phyloP scores from a whole-genome alignment of 2,329 filamentous ascomycete species.

The Lachnellula hyalina region DNA sequence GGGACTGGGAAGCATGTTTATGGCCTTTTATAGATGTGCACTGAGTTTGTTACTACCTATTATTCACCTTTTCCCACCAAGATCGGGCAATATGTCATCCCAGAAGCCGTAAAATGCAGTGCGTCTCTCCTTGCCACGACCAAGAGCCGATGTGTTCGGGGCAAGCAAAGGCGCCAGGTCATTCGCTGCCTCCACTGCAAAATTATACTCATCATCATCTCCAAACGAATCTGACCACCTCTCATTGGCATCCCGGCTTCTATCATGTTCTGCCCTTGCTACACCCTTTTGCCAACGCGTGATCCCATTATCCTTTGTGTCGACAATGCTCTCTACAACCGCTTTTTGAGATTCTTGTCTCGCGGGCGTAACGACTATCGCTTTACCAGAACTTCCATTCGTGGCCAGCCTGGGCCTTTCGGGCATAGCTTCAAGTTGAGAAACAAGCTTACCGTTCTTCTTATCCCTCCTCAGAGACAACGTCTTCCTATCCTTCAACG shows the following conservation, averaged over 20 bases:
- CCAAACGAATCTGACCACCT: conserved; percentile 8
- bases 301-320: background rate
- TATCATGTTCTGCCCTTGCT: conserved; percentile 1
- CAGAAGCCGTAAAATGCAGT: conserved; percentile 6
- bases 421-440: background rate
- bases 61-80: background rate
- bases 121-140: background rate
- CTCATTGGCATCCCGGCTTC: background rate
- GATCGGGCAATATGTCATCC: conserved; percentile 1
- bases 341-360: background rate
- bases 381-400: background rate
- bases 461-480: background rate
- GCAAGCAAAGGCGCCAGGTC: background rate
- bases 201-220: background rate
- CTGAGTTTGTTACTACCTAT: background rate
- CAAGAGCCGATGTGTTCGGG: background rate
- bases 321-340: background rate
- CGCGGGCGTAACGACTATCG: background rate
- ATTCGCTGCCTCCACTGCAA: background rate
- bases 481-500: conserved; percentile 10
- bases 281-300: background rate
- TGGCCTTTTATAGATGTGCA: too few relatives aligned
- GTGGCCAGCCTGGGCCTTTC: background rate
- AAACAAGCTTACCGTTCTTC: background rate
- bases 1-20: too few relatives aligned